Evolutionary conservation across 805 yeast species (phyloP), one percentile per base, ranked within the genome.

Genomic region (Nakazawaea laoshanensis): DNA sequence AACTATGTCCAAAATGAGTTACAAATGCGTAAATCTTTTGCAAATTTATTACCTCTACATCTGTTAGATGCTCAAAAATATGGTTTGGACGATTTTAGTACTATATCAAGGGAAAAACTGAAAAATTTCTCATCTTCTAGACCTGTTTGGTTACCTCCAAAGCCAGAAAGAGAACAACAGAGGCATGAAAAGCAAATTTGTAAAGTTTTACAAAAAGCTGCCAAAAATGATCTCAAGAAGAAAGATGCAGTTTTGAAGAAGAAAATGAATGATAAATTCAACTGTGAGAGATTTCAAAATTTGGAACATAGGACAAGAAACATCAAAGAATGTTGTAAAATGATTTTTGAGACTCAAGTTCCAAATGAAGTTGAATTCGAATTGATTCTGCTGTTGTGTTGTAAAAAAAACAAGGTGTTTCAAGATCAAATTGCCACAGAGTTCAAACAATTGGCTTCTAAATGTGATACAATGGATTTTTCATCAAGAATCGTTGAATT

Each of bases 121-220:
- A 64, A 63, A 16, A 52, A 57, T 8, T 52, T 78, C 23, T 67
- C 78, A 32, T 74, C 72, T 27, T 68, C 85, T 1, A 63, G 88
- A 43, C 88, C 88, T 3, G 67, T 74, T 31, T 75, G 84, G 70
- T 50, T 77, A 28, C 88, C 88, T 5, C 86, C 86, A 5, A 79
- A 79, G 48, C 58, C 62, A 24, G 46, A 55, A 3, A 49, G 47
- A 9, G 88, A 79, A 45, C 65, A 65, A 26, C 49, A 57, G 21
- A 61, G 61, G 36, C 88, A 79, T 46, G 76, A 74, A 43, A 60
- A 55, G 30, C 77, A 77, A 46, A 65, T 77, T 35, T 56, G 64
- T 24, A 46, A 47, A 15, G 43, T 61, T 36, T 50, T 61, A 13
- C 54, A 57, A 13, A 39, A 45, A 15, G 52, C 60, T 4, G 61